phyloP scores from a whole-genome alignment of 2,329 filamentous ascomycete species.

The Ophiostoma pallidulum region DNA sequence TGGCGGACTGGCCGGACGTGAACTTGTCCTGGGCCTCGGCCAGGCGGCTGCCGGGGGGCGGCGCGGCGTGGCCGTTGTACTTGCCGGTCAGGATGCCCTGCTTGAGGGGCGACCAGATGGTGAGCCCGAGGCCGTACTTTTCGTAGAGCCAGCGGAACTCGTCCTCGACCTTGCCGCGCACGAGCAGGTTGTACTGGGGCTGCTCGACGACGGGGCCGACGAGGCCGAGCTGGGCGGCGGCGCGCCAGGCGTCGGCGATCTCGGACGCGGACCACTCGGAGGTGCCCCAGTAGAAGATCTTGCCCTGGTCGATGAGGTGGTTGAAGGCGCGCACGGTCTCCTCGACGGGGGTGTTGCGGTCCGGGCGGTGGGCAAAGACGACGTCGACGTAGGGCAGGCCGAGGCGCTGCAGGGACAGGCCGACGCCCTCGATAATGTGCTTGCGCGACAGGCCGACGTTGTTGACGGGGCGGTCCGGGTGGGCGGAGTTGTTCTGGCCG shows the following conservation, averaged over 20 bases:
- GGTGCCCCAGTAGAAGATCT: slow-evolving; percentile 64
- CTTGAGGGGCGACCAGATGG: slow-evolving; percentile 44
- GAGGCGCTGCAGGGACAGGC: slow-evolving; percentile 47
- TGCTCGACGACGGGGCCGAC: slow-evolving; percentile 58
- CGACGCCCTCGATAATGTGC: slow-evolving; percentile 51
- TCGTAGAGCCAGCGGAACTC: slow-evolving; percentile 50
- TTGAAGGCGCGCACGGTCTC: slow-evolving; percentile 64
- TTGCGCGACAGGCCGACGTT: slow-evolving; percentile 51
- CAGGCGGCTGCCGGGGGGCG: slow-evolving; percentile 42
- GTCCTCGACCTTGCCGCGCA: slow-evolving; percentile 47
- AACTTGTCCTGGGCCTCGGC: slow-evolving; percentile 47
- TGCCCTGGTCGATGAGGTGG: slow-evolving; percentile 56
- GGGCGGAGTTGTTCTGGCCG: slow-evolving; percentile 11
- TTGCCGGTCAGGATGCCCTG: slow-evolving; percentile 52
- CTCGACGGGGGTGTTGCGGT: slow-evolving; percentile 59
- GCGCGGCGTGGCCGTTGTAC: slow-evolving; percentile 42
- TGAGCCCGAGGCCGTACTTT: slow-evolving; percentile 47
- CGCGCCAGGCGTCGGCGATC: slow-evolving; percentile 53
- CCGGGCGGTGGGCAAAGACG: slow-evolving; percentile 60
- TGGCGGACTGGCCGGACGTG: slow-evolving; percentile 31
- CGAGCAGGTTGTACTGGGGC: slow-evolving; percentile 57
- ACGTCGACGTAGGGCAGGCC: slow-evolving; percentile 55
- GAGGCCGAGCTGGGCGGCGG: slow-evolving; percentile 49
- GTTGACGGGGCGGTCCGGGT: slow-evolving; percentile 35
- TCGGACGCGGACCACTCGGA: slow-evolving; percentile 62